Evolutionary conservation across 2,329 filamentous ascomycete genomes (phyloP), one percentile per base, ranked within the genome.

Genomic region (Rasamsonia emersonii): DNA sequence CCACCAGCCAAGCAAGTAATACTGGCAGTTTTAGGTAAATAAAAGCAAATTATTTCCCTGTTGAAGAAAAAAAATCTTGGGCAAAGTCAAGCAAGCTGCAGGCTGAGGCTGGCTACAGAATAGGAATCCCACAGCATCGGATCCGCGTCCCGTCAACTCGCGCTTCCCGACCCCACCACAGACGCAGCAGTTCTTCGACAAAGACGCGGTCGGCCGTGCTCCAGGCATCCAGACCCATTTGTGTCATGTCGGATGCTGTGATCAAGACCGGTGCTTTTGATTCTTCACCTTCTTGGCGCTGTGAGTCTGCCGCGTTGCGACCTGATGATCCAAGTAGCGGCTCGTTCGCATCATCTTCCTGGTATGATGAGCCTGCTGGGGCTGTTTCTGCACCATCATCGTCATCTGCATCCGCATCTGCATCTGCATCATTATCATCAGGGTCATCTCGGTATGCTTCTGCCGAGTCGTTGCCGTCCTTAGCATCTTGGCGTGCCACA

Each of bases 191-290:
- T 36, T 67, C 61, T 37, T 62, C 54, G 9, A 65, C 58, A 36
- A 68, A 68, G 13, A 56, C 39, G 17, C 61, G 56, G 39, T 68
- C 65, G 3, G 61, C 53, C 10, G 54, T 56, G 34, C 64, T 68
- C 65, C 65, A 68, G 10, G 61, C 52, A 39, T 69, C 65, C 10
- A 69, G 55, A 3, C 65, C 64, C 65, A 69, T 68, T 23, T 60
- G 51, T 10, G 49, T 48, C 52, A 69, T 63, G 39, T 68, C 65
- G 13, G 63, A 59, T 13, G 56, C 51, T 1, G 51, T 61, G 18
- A 67, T 58, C 1, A 49, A 52, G 11, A 65, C 48, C 3, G 50
- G 42, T 14, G 49, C 39, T 3, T 45, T 24, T 13, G 18, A 27
- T 2, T 28, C 20, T 4, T 29, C 28, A 16, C 16, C 30, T 6